These are phyloP conservation scores for Canavalia ensiformis DNA, from an alignment of 306 rosid genomes.

Conservation along the genomic window DNA sequence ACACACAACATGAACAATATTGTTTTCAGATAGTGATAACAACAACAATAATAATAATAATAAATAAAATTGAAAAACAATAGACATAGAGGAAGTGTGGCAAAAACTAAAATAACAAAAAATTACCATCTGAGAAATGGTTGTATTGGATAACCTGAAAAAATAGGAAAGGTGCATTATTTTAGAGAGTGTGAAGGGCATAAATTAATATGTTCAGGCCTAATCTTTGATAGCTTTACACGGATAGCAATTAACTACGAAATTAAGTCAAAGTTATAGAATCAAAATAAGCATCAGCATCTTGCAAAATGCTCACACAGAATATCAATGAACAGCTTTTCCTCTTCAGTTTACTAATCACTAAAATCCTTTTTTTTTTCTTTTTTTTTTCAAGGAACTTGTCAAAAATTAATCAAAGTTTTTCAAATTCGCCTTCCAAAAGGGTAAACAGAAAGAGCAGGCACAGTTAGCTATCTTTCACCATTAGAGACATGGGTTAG, in stretches of 20 bases:
- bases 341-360: not conserved
- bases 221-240: constrained; percentile 10
- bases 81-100: not conserved
- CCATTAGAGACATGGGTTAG: constrained; percentile 17
- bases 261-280: not conserved
- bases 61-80: constrained; percentile 2
- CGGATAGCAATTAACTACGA: not conserved
- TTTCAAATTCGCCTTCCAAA: not conserved
- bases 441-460: not conserved
- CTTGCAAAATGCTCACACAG: not conserved
- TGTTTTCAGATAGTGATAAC: not conserved
- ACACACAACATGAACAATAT: constrained; percentile 15
- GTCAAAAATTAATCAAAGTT: not conserved
- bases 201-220: constrained; percentile 10
- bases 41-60: not conserved
- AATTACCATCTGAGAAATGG: constrained; percentile 47
- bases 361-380: not conserved
- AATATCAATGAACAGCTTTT: not conserved
- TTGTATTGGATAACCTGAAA: constrained; percentile 37
- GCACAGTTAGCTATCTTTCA: not conserved
- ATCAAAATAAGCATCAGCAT: not conserved
- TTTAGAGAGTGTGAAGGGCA: not conserved
- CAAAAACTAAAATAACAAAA: constrained; percentile 5
- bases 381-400: not conserved
- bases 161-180: constrained; percentile 13